Percentiles rank a stretch among this genome's conserved stretches.
Evolutionary conservation across 202 grass and related monocot species (phyloP).

Genomic region (Schoenoplectus tabernaemontani): DNA sequence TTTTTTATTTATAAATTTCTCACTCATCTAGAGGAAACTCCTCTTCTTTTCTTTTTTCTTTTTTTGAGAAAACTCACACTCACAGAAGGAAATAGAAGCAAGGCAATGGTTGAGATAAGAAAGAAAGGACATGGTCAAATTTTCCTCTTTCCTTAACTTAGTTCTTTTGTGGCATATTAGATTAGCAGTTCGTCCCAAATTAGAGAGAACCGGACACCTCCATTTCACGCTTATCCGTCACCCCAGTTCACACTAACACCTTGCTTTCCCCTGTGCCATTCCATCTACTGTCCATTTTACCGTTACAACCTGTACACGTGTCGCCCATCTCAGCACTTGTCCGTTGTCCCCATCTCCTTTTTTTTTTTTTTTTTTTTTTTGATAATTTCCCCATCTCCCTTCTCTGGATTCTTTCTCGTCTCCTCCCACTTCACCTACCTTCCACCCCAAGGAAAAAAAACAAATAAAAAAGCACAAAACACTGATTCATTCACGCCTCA

Average conservation of each 20-base stretch:
- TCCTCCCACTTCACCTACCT: constrained; percentile 20
- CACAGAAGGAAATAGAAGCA: background rate
- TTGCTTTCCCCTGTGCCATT: background rate
- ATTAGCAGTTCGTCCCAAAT: background rate
- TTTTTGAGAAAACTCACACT: too few species aligned
- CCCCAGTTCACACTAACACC: constrained; percentile 2
- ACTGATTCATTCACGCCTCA: background rate
- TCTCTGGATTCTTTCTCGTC: background rate
- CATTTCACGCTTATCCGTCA: background rate
- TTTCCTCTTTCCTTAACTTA: background rate
- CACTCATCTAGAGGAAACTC: background rate
- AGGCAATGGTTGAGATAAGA: background rate
- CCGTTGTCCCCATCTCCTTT: background rate
- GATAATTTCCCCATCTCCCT: background rate
- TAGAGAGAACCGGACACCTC: background rate
- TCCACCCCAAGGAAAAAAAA: constrained; percentile 20
- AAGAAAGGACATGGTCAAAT: background rate
- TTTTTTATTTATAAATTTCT: background rate
- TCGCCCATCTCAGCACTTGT: constrained; percentile 23
- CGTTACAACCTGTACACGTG: constrained; percentile 57
- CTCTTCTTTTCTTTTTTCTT: too few species aligned
- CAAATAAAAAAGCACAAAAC: background rate
- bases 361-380: background rate
- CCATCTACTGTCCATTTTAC: constrained; percentile 31
- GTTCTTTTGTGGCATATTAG: background rate